These are phyloP conservation scores for Sechiopsis laciniata DNA, from an alignment of 306 rosid genomes.

Conservation along the genomic window DNA sequence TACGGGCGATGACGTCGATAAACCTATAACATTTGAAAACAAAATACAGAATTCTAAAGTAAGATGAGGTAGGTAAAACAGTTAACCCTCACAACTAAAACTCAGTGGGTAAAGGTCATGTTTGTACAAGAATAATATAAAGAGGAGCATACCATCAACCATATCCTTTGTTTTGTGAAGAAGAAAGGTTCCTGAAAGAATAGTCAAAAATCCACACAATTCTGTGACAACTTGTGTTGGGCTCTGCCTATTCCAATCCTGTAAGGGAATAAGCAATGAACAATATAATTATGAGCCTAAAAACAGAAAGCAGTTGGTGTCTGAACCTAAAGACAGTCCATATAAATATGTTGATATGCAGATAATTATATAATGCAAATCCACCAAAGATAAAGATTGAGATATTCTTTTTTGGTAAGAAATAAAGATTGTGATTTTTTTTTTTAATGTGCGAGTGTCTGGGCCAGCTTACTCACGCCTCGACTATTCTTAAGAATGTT, in stretches of 20 bases:
- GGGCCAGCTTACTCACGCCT: too few relatives aligned
- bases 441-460: too few relatives aligned
- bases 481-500: too few relatives aligned
- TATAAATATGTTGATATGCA: not conserved
- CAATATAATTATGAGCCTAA: not conserved
- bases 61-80: not conserved
- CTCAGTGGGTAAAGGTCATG: not conserved
- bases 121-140: slow-evolving; percentile 3
- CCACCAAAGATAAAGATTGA: not conserved
- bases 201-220: slow-evolving; percentile 91
- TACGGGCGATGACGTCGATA: slow-evolving; percentile 25
- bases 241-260: slow-evolving; percentile 99
- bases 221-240: slow-evolving; percentile 94
- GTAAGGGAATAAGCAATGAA: slow-evolving; percentile 25
- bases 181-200: slow-evolving; percentile 95
- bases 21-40: slow-evolving; percentile 22
- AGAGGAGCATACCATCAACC: slow-evolving; percentile 63
- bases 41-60: too few relatives aligned
- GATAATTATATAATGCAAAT: not conserved
- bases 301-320: not conserved
- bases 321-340: not conserved
- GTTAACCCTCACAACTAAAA: not conserved
- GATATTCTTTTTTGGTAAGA: not conserved
- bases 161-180: slow-evolving; percentile 96
- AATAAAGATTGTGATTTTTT: not conserved